phyloP scores from a whole-genome alignment of 2,329 filamentous ascomycete genomes.

The Colletotrichum horii region DNA sequence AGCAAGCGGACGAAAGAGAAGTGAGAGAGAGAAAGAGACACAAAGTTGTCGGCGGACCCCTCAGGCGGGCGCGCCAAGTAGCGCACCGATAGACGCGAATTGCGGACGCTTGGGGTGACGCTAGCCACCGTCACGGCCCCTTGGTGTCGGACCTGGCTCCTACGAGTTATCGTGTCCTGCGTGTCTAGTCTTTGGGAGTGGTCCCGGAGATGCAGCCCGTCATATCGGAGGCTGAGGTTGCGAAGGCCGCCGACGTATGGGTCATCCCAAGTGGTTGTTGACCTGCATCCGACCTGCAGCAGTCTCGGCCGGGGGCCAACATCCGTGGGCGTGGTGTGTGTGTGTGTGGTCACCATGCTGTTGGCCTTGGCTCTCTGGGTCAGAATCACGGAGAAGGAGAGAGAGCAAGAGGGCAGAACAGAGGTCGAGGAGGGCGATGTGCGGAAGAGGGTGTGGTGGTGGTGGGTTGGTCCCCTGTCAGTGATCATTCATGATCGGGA shows the following conservation, averaged over 20 bases:
- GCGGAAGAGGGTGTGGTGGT: not conserved
- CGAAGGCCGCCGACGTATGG: not conserved
- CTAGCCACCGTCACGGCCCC: not conserved
- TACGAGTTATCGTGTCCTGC: not conserved
- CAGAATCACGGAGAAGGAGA: not conserved
- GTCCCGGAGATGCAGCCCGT: not conserved
- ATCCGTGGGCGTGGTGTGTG: not conserved
- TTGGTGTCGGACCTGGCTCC: not conserved
- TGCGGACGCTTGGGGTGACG: not conserved
- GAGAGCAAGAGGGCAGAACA: not conserved
- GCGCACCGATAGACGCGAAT: conserved; percentile 5
- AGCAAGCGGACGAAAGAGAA: not conserved
- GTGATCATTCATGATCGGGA: not conserved
- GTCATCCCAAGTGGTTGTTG: not conserved
- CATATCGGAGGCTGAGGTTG: not conserved
- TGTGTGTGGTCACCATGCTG: not conserved
- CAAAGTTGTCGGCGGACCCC: not conserved
- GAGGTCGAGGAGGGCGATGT: not conserved
- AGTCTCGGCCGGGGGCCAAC: not conserved
- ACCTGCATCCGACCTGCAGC: not conserved
- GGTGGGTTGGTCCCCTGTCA: not conserved
- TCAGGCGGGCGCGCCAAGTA: not conserved
- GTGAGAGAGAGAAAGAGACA: not conserved
- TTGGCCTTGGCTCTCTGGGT: not conserved
- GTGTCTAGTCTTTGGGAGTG: not conserved